Percentiles rank a stretch among this genome's conserved stretches.
Conservation (phyloP, 1,284 basidiomycete genomes). For the Trichosporon asahii region DNA sequence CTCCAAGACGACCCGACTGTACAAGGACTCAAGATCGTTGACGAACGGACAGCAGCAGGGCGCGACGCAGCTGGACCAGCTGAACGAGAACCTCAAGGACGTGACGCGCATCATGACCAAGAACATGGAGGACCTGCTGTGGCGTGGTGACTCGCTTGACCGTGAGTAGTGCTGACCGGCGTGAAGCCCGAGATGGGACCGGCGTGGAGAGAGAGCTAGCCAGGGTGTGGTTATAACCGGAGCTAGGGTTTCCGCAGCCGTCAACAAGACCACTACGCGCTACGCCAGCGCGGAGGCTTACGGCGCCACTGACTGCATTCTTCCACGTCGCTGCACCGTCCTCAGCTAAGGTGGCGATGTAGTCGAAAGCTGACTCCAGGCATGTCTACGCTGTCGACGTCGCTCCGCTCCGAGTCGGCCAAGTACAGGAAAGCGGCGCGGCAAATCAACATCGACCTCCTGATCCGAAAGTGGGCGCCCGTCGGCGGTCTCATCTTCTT, state of each 20-base stretch:
- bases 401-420: conserved; percentile 92
- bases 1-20: conserved; percentile 92
- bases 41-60: conserved; percentile 56
- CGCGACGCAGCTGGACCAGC: conserved; percentile 65
- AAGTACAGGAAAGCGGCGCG: conserved; percentile 94
- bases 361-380: conserved; percentile 54
- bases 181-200: neutral
- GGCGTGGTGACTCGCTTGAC: conserved; percentile 56
- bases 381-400: conserved; percentile 97
- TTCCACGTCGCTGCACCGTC: neutral
- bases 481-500: conserved; percentile 74
- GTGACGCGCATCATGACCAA: conserved; percentile 99
- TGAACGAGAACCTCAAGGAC: conserved; percentile 95
- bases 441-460: conserved; percentile 89
- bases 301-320: neutral
- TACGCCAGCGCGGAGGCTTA: neutral
- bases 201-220: neutral
- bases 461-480: conserved; percentile 94
- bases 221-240: neutral
- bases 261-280: neutral
- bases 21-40: conserved; percentile 81
- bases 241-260: neutral
- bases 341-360: neutral
- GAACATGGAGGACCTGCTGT: conserved; percentile 97
- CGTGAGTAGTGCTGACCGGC: conserved; percentile 17